Evolutionary conservation across 129 eudicot species (phyloP).

Genomic region (Centrapalus pauciflorus): DNA sequence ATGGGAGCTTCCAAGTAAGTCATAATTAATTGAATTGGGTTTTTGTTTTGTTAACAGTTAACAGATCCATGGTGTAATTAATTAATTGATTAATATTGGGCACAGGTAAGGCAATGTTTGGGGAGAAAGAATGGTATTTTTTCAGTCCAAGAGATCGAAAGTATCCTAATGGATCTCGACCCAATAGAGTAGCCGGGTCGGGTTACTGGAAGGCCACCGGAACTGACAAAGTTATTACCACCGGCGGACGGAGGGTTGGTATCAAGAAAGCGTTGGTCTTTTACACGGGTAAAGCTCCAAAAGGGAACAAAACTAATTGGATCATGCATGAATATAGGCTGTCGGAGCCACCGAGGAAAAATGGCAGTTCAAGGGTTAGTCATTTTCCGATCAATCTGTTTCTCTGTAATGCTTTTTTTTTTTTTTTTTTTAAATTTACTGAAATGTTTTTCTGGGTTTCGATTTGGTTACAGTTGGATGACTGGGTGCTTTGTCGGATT

Average conservation of each 20-base stretch:
- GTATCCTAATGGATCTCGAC: conserved; percentile 92
- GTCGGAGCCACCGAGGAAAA: conserved; percentile 53
- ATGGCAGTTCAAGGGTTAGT: conserved; percentile 59
- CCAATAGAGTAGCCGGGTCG: conserved; percentile 86
- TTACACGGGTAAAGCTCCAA: conserved; percentile 88
- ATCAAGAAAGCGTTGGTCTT: conserved; percentile 90
- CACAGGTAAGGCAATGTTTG: conserved; percentile 74
- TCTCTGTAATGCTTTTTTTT: no score
- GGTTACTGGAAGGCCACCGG: conserved; percentile 99
- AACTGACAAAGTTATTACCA: conserved; percentile 74
- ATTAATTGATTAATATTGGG: not conserved
- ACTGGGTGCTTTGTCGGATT: conserved; percentile 92
- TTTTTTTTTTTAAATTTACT: not conserved
- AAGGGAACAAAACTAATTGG: conserved; percentile 92
- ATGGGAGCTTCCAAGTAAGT: conserved; percentile 85
- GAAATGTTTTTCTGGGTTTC: not conserved
- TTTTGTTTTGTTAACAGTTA: not conserved
- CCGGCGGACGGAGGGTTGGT: conserved; percentile 72
- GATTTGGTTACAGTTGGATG: conserved; percentile 60
- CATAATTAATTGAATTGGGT: not conserved
- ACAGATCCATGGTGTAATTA: not conserved
- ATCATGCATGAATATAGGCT: conserved; percentile 96
- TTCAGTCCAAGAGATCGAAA: conserved; percentile 90
- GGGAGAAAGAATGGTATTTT: conserved; percentile 96
- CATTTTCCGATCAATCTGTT: not conserved